Conservation (phyloP, 202 grass and related monocot genomes). For the Schoenoplectus triqueter region DNA sequence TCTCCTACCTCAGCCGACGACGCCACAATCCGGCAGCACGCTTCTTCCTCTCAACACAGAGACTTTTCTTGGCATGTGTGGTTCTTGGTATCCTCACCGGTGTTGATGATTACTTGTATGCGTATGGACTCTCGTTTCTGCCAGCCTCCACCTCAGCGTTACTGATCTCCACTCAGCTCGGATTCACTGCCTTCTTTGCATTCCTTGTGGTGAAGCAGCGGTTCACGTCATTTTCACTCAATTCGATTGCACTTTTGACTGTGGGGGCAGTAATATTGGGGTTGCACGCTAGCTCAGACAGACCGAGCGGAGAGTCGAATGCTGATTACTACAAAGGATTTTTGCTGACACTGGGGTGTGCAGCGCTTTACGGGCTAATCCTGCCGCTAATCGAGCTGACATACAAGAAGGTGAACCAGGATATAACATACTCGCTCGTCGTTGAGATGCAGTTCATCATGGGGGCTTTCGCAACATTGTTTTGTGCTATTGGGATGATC, state of each 20-base stretch:
- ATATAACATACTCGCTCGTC: slow-evolving; percentile 78
- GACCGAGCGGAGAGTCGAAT: slow-evolving; percentile 47
- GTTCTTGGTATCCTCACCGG: slow-evolving; percentile 60
- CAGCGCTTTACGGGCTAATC: slow-evolving; percentile 75
- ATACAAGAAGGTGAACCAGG: slow-evolving; percentile 60
- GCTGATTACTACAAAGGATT: slow-evolving; percentile 70
- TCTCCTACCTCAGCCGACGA: slow-evolving; percentile 47
- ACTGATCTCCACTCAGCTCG: slow-evolving; percentile 87
- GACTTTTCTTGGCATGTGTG: slow-evolving; percentile 51
- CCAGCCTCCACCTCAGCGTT: slow-evolving; percentile 80
- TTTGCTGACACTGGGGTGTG: slow-evolving; percentile 62
- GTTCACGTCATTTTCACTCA: slow-evolving; percentile 60
- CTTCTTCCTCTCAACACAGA: slow-evolving; percentile 50
- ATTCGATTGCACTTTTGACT: slow-evolving; percentile 66
- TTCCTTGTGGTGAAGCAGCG: slow-evolving; percentile 72
- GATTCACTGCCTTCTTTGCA: slow-evolving; percentile 87
- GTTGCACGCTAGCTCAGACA: slow-evolving; percentile 59
- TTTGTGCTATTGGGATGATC: slow-evolving; percentile 72
- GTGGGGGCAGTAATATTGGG: slow-evolving; percentile 70
- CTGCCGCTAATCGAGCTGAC: slow-evolving; percentile 75
- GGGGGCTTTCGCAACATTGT: slow-evolving; percentile 66
- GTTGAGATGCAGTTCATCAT: slow-evolving; percentile 92
- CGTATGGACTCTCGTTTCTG: slow-evolving; percentile 75
- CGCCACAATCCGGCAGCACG: slow-evolving; percentile 6
- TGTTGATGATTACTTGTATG: slow-evolving; percentile 79